Evolutionary conservation across 371 early-diverging fungal genomes (phyloP), one percentile per base, ranked within the genome.

Genomic region (Haplosporangium sp.): DNA sequence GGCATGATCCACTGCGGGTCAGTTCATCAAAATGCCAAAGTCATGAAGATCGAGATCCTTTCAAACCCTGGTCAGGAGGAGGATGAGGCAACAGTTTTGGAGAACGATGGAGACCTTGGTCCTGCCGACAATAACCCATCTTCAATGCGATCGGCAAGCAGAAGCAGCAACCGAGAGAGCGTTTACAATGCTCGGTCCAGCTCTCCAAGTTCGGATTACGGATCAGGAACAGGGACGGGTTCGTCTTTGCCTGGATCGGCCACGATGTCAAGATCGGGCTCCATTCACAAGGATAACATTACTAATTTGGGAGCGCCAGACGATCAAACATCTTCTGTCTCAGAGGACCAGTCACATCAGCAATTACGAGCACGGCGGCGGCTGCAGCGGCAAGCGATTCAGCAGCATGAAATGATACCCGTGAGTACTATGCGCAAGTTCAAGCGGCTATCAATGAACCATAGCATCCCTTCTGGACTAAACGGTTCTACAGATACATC

Each of bases 1-100:
- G 96, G 97, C 23, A 96, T 96, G 94, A 74, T 97, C 51, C 95
- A 96, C 74, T 93, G 93, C 46, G 95, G 96, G 0, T 90, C 93
- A 2, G 93, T 96, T 9, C 87, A 96, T 18, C 95, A 96, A 80
- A 92, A 92, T 5, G 97, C 94, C 6, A 81, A 88, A 16, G 81
- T 89, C 0, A 58, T 83, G 20, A 74, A 70, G 36, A 91, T 94
- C 21, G 80, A 85, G 16, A 38, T 73, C 1, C 18, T 75, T 13
- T 59, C 64, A 1, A 52, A 64, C 12, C 67, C 63, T 10, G 67
- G 51, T 12, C 60, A 71, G 1, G 47, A 51, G 23, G 80, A 55
- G 6, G 81, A 67, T 16, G 42, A 18, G 14, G 4, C 50, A 21
- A 9, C 46, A 13, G 59, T 37, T 1, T 38, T 59, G 29, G 67